These are phyloP conservation scores for Polyporus arcularius DNA, from an alignment of 768 basidiomycete species.

Conservation along the genomic window DNA sequence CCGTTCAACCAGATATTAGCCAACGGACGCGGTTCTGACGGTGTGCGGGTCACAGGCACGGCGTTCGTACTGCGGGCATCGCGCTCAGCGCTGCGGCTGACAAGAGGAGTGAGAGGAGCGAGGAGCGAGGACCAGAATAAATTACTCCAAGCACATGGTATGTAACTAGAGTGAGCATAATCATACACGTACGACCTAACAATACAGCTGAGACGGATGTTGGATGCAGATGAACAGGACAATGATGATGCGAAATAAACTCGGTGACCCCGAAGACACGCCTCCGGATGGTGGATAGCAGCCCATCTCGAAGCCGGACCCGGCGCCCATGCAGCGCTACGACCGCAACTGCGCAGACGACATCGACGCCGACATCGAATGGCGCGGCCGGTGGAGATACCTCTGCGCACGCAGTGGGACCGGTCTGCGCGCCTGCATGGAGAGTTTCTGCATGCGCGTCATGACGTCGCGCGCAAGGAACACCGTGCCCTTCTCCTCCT, in stretches of 20 bases:
- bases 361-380: background rate
- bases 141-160: background rate
- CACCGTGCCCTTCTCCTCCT: slow-evolving; percentile 37
- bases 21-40: background rate
- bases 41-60: too few species aligned
- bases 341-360: background rate
- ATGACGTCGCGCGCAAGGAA: slow-evolving; percentile 37
- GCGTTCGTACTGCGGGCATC: background rate
- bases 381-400: background rate
- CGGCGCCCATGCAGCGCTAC: background rate
- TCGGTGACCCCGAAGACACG: background rate
- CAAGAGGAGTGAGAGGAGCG: background rate
- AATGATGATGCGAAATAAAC: background rate
- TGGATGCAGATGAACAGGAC: background rate
- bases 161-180: background rate
- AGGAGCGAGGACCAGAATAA: background rate
- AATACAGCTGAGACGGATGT: background rate
- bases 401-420: background rate
- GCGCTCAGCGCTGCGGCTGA: background rate
- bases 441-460: slow-evolving; percentile 33
- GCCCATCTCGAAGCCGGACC: too few species aligned
- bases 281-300: too few species aligned
- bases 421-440: slow-evolving; percentile 13
- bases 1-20: background rate
- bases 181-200: background rate